Evolutionary conservation across 2,329 filamentous ascomycete species (phyloP).

Genomic region (Nothopassalora personata): DNA sequence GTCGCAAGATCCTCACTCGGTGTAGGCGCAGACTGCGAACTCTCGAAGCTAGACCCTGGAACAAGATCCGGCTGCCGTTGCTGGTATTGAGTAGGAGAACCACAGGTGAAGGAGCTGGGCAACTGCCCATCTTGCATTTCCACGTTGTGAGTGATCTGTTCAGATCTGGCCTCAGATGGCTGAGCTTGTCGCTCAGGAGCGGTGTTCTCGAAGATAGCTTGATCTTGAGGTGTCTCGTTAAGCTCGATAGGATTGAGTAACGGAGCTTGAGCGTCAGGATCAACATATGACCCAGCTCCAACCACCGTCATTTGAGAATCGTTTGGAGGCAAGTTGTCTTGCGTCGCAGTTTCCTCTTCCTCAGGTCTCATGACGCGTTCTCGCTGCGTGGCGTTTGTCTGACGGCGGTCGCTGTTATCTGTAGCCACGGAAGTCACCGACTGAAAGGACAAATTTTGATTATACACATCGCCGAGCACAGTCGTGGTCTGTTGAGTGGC

Average conservation of each 20-base stretch:
- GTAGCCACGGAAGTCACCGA: constrained; percentile 6
- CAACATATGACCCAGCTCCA: neutral
- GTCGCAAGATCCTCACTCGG: neutral
- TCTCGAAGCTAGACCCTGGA: neutral
- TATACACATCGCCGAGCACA: constrained; percentile 3
- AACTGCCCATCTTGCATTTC: neutral
- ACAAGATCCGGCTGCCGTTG: neutral
- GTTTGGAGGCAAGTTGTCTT: neutral
- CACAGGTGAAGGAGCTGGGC: neutral
- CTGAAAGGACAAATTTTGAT: constrained; percentile 13
- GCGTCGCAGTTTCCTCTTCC: neutral
- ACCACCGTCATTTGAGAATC: neutral
- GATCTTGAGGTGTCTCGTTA: neutral
- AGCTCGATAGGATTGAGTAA: no score
- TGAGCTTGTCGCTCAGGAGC: neutral
- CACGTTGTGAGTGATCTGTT: neutral
- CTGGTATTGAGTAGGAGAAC: neutral
- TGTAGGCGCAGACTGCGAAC: neutral
- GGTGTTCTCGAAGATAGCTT: neutral
- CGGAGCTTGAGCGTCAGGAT: no score
- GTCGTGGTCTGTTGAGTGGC: neutral
- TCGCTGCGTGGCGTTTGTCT: neutral
- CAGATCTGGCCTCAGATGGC: neutral
- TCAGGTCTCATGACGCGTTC: neutral
- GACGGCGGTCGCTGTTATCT: constrained; percentile 2